Base-by-base conservation (phyloP, 306 rosid genomes). In the Coriaria nepalensis region DNA sequence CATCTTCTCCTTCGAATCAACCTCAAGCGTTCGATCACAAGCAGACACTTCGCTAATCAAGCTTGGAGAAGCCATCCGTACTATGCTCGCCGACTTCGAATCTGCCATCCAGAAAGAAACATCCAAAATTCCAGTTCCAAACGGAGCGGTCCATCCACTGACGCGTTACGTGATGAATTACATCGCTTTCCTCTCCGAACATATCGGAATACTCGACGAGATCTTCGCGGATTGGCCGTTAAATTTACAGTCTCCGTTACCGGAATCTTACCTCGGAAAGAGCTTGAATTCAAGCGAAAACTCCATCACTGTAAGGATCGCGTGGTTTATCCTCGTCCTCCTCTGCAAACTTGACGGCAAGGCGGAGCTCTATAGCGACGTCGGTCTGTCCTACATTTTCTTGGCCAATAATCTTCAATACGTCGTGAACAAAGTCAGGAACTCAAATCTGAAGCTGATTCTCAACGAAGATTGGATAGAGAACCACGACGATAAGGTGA, bases 91-190 rank as follows among this genome's bases (percentile, higher is more conserved):
- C 4, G 77, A 82, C 33, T 86, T 86, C 58, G 96, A 86, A 62
- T 36, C 68, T 20, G 86, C 82, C 33, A 79, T 88, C 13, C 83
- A 70, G 49, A 88, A 88, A 62, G 93, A 83, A 35, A 13, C 54
- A 0, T 78, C 95, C 4, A 80, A 72, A 55, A 56, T 34, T n/a
- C 59, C 83, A 0, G 77, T 83, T 2, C 90, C 86, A 0, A 71
- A 81, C 9, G 95, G 96, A 10, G 93, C 77, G 4, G 50, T 76
- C 60, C 96, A 88, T 63, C 96, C 95, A 0, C 80, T 88, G n/a
- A 83, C 96, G 6, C 96, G 96, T 34, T 88, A 88, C 65, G 96
- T 74, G 4, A 78, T 88, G 95, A 88, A 88, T 62, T 88, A 83
- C 64, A 44, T 81, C 13, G 10, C 73, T 0, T 58, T 88, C 49